Percentiles rank a stretch among this genome's conserved stretches.
Evolutionary conservation across 768 basidiomycete genomes (phyloP).

Genomic region (Cystobasidium ongulense): DNA sequence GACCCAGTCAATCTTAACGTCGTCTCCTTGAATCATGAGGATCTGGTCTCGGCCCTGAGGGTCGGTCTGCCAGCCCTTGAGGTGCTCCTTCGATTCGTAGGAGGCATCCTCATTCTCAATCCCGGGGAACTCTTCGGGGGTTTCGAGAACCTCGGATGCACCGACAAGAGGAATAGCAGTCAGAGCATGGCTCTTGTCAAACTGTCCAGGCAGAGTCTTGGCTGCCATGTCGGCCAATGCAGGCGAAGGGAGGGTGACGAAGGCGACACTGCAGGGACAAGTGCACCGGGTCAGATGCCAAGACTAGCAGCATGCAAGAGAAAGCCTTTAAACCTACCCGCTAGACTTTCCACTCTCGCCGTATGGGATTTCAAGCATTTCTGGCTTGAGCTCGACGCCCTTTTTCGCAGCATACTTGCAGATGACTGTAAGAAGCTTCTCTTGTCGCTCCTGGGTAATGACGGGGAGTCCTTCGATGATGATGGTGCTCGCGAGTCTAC

Average conservation of each 20-base stretch:
- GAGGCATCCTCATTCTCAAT: not conserved
- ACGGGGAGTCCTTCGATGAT: conserved; percentile 77
- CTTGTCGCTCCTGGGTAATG: conserved; percentile 76
- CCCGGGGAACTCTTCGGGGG: not conserved
- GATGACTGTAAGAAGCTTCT: conserved; percentile 70
- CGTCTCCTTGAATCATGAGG: conserved; percentile 83
- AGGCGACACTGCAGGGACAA: conserved; percentile 34
- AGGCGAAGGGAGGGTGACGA: conserved; percentile 52
- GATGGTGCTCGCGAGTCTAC: conserved; percentile 80
- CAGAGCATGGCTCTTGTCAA: conserved; percentile 60
- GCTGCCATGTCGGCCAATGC: conserved; percentile 69
- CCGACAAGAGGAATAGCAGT: not conserved
- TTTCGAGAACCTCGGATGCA: not conserved
- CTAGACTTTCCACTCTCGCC: conserved; percentile 75
- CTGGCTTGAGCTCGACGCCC: conserved; percentile 65
- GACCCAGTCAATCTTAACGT: conserved; percentile 80
- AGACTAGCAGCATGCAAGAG: not conserved
- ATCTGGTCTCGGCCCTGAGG: conserved; percentile 89
- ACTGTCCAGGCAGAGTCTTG: conserved; percentile 79
- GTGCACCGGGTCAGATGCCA: conserved; percentile 20
- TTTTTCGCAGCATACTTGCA: conserved; percentile 74
- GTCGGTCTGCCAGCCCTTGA: conserved; percentile 90
- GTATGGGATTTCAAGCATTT: conserved; percentile 81
- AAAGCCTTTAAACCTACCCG: conserved; percentile 55
- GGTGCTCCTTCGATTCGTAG: conserved; percentile 64